Evolutionary conservation across 345 rosid genomes (phyloP), one percentile per base, ranked within the genome.

Genomic region (Trapa bicornis): DNA sequence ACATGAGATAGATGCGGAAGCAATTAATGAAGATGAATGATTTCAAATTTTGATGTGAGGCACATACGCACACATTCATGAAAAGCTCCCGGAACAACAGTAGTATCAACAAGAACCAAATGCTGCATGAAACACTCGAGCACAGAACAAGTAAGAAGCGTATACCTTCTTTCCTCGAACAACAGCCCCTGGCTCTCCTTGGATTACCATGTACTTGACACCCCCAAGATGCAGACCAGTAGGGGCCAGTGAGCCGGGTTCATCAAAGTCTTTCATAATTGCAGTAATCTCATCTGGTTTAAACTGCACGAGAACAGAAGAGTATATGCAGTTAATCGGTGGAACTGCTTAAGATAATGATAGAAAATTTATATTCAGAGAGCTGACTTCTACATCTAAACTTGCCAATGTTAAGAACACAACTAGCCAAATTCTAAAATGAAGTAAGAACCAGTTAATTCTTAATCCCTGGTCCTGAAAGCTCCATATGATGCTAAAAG

Each of bases 81-180:
- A 22, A 22, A 22, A 22, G 29, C 29, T 22, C 29, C 29, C 29
- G 29, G 29, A 22, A 22, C 29, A 22, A 22, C 29, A 22, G 75
- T 73, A 9, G 37, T 37, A 50, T 36, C 15, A 66, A 8, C 60
- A 6, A 54, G 33, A n/a, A 54, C 60, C 6, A 22, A 54, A n/a
- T 3, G n/a, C 6, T 6, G 5, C 11, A 0, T 33, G 22, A 6
- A 8, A 0, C 16, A 15, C 11, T n/a, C 33, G 7, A 54, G 35
- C 60, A 53, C 17, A 22, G 60, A 54, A 35, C 60, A 54, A 4
- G 22, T 4, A 54, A 68, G 67, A 65, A 72, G 72, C 43, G 52
- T 41, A 37, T n/a, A 80, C 86, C 94, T 87, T 87, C 67, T 85
- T 87, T 69, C 94, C 94, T 43, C 94, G 88, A 65, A 87, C 85